These are phyloP conservation scores for Xylariaceae sp. DNA, from an alignment of 2,329 filamentous ascomycete genomes.

Conservation along the genomic window DNA sequence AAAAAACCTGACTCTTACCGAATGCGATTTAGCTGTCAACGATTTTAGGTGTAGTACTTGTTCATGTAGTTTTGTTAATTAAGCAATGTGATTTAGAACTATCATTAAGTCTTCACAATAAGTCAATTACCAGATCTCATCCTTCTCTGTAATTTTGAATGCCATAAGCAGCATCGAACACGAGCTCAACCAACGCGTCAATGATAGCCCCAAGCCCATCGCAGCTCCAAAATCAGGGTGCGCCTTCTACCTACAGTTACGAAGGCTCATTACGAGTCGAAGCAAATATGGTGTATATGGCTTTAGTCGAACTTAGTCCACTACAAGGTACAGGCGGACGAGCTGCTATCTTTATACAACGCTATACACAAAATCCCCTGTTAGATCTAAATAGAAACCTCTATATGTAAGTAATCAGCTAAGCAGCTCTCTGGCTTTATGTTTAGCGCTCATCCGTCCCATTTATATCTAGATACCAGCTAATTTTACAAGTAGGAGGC, in stretches of 20 bases:
- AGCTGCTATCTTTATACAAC: background rate
- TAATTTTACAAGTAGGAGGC: conserved; percentile 15
- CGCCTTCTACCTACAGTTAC: background rate
- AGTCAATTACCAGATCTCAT: too few species aligned
- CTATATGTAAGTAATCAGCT: background rate
- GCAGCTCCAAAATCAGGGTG: background rate
- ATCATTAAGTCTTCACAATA: too few species aligned
- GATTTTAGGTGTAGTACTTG: too few species aligned
- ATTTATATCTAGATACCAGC: conserved; percentile 12
- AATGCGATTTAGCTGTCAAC: too few species aligned
- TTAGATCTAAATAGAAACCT: background rate
- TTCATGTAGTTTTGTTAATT: too few species aligned
- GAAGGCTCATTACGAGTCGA: background rate
- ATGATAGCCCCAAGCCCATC: too few species aligned
- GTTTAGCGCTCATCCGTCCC: conserved; percentile 13
- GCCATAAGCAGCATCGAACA: background rate
- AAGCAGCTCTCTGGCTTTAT: background rate
- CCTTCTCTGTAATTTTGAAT: background rate
- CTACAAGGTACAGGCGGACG: conserved; percentile 2
- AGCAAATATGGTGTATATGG: background rate
- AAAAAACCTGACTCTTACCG: too few species aligned
- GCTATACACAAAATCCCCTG: background rate
- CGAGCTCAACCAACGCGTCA: background rate
- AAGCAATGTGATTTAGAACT: too few species aligned
- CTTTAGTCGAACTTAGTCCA: background rate